Conservation (phyloP, 169 alveolate genomes). For the Plasmodium ovale region DNA sequence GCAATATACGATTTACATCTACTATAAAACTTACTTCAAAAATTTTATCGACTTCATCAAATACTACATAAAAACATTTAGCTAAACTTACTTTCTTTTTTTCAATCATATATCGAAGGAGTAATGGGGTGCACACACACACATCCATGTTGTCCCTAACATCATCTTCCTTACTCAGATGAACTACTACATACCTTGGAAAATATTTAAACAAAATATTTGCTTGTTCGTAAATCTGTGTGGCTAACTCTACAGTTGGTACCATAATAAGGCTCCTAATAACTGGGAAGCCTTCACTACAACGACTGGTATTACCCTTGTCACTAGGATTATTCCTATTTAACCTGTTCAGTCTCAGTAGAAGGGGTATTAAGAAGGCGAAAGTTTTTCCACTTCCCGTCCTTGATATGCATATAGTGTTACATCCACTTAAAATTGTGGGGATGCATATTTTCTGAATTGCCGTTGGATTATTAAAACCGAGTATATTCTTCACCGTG, state of each 20-base stretch:
- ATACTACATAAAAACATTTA: constrained; percentile 52
- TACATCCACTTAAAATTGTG: constrained; percentile 77
- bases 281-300: neutral
- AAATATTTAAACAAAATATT: constrained; percentile 29
- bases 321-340: neutral
- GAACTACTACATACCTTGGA: constrained; percentile 5
- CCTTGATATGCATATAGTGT: constrained; percentile 85
- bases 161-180: constrained; percentile 21
- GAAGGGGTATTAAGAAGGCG: constrained; percentile 82
- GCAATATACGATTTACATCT: constrained; percentile 12
- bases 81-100: constrained; percentile 39
- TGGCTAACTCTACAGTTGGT: constrained; percentile 61
- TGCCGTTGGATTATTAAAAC: constrained; percentile 38
- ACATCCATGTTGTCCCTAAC: constrained; percentile 24
- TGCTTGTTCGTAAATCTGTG: constrained; percentile 69
- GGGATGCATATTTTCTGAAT: constrained; percentile 80
- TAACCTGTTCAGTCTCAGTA: constrained; percentile 26
- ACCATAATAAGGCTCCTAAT: constrained; percentile 55
- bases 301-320: neutral
- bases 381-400: constrained; percentile 89
- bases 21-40: constrained; percentile 61
- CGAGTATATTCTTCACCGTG: constrained; percentile 40
- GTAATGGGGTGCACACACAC: constrained; percentile 62
- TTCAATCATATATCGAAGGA: constrained; percentile 20
- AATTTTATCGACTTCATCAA: constrained; percentile 74